Evolutionary conservation across 768 basidiomycete species (phyloP).

Genomic region (Termitomyces sp.): DNA sequence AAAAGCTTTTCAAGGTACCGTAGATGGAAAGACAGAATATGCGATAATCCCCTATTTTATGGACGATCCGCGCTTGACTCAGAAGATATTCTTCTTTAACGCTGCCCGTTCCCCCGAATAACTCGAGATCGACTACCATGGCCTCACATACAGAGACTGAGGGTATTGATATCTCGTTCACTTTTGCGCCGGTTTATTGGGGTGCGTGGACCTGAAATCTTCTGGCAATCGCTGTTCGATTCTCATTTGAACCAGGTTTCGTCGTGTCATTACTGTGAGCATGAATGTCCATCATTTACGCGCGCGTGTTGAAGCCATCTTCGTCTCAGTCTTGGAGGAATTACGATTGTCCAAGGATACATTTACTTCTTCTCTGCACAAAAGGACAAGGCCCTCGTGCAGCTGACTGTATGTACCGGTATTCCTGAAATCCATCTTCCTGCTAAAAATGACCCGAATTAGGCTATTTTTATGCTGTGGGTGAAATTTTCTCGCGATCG

Average conservation of each 20-base stretch:
- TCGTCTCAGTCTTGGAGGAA: conserved; percentile 30
- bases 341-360: conserved; percentile 37
- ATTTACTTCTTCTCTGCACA: conserved; percentile 30
- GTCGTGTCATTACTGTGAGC: conserved; percentile 24
- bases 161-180: conserved; percentile 18
- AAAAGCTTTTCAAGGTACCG: not conserved
- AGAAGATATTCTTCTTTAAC: not conserved
- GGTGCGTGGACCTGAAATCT: conserved; percentile 11
- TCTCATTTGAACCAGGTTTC: conserved; percentile 16
- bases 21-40: not conserved
- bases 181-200: conserved; percentile 31
- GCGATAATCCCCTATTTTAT: not conserved
- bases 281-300: not conserved
- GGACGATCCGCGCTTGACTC: not conserved
- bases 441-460: not conserved
- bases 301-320: not conserved
- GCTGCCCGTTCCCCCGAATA: not conserved
- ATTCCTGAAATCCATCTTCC: not conserved
- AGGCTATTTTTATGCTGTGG: conserved; percentile 28
- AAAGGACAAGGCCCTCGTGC: conserved; percentile 23
- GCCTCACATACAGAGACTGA: not conserved
- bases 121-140: not conserved
- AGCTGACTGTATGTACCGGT: conserved; percentile 20
- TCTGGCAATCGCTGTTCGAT: not conserved
- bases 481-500: not conserved